Evolutionary conservation across 148 eudicot species (phyloP), one percentile per base, ranked within the genome.

Genomic region (Limonium bicolor): DNA sequence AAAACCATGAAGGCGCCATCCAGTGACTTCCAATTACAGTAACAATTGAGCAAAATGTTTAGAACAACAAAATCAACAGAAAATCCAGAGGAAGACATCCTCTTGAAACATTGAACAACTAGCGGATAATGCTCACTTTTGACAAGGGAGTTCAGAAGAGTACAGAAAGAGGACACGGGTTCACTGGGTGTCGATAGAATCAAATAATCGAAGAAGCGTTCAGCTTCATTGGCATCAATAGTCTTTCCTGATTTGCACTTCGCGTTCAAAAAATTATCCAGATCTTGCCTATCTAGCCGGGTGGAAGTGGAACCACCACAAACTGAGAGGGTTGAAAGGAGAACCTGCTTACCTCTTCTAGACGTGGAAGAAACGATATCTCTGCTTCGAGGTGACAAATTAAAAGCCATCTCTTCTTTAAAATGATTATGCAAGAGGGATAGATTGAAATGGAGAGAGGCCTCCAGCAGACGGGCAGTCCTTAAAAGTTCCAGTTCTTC

Each of bases 21-120:
- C 11, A 29, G 19, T 13, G 18, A 40, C 5, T 19, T 41, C 59
- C 37, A 46, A 27, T 36, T 47, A 38, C 66, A 48, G 42, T 54
- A 54, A 19, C 50, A 31, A 21, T 61, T 61, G 6, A 61, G 31
- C 50, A 61, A 48, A 22, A 61, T 48, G 37, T 41, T 54, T 2
- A 54, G 18, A 3, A 50, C 32, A 20, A 61, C 20, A 26, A 35
- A 33, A 54, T 61, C 18, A 7, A 60, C 60, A n/a, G 18, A 20
- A 36, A 4, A 18, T 4, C 40, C 40, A 2, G 19, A 36, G 18
- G 7, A 5, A 6, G 3, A 0, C 15, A 22, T 0, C 7, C 7
- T 12, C 55, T 53, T 32, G 20, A 22, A 41, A 25, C 54, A 17
- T 10, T 25, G 32, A 13, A 54, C 19, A 1, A 39, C 55, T 26